phyloP scores from a whole-genome alignment of 2,329 filamentous ascomycete genomes.

The Harringtonia lauricola region DNA sequence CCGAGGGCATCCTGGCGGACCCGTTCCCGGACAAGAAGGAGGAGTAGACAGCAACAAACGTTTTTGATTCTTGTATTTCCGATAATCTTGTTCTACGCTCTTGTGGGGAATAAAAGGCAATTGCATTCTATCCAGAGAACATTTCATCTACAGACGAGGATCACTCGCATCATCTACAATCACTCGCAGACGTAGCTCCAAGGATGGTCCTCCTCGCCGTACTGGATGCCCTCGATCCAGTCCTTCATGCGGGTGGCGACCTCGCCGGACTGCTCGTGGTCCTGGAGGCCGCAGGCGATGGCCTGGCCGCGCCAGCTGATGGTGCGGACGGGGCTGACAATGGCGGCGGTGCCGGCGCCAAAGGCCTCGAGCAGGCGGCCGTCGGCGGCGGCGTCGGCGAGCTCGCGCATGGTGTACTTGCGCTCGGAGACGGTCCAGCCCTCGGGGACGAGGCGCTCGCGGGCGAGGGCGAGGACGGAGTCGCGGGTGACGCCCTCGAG shows the following conservation, averaged over 20 bases:
- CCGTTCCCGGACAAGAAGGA: slow-evolving; percentile 51
- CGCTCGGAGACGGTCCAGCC: slow-evolving; percentile 85
- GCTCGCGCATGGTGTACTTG: slow-evolving; percentile 83
- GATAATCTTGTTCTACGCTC: too few species aligned
- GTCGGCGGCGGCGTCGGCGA: slow-evolving; percentile 70
- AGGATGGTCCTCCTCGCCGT: slow-evolving; percentile 81
- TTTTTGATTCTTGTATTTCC: too few species aligned
- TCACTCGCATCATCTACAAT: neutral
- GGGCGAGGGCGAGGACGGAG: slow-evolving; percentile 75
- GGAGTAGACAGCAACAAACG: too few species aligned
- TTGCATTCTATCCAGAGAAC: too few species aligned
- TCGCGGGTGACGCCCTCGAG: slow-evolving; percentile 91
- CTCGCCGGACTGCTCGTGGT: slow-evolving; percentile 77
- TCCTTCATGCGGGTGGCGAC: slow-evolving; percentile 80
- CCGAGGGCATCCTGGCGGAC: slow-evolving; percentile 85
- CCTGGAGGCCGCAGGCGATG: slow-evolving; percentile 72
- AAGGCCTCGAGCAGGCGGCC: slow-evolving; percentile 88
- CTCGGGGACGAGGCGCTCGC: slow-evolving; percentile 70
- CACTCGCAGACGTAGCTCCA: slow-evolving; percentile 61
- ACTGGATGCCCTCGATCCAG: slow-evolving; percentile 94
- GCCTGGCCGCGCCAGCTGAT: slow-evolving; percentile 81
- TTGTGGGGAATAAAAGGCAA: too few species aligned
- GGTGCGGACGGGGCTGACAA: slow-evolving; percentile 79
- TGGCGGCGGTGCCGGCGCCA: slow-evolving; percentile 84
- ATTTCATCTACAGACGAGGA: too few species aligned